A percentile compares a stretch with the other conserved stretches of the same genome.
phyloP scores from a whole-genome alignment of 345 rosid species.

The Clarkia xantiana region DNA sequence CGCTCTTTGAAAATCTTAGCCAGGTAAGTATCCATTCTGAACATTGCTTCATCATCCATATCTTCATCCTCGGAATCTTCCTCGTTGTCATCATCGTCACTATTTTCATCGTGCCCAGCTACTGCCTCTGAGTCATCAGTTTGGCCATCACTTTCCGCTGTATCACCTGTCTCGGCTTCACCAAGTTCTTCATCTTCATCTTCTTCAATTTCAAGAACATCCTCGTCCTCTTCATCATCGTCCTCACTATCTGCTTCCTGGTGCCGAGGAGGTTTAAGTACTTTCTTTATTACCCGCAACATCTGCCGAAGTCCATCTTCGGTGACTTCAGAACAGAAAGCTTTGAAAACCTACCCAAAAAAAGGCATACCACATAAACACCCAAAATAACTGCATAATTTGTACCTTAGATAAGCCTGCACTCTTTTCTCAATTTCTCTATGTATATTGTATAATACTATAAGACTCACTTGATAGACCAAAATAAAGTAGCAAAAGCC shows the following conservation, averaged over 20 bases:
- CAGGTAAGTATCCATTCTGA: constrained; percentile 82
- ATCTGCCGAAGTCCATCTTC: constrained; percentile 66
- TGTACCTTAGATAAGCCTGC: background rate
- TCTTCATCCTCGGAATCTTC: constrained; percentile 68
- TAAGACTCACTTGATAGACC: too few relatives aligned
- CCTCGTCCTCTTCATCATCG: constrained; percentile 47
- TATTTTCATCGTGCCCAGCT: constrained; percentile 27
- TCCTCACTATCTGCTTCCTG: constrained; percentile 43
- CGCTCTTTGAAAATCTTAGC: constrained; percentile 84
- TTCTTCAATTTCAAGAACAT: constrained; percentile 73
- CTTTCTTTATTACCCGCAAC: constrained; percentile 82
- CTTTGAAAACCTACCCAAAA: constrained; percentile 61
- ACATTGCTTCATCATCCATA: constrained; percentile 97
- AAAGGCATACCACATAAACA: background rate
- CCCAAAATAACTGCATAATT: background rate
- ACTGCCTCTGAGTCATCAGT: constrained; percentile 68
- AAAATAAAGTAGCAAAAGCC: too few relatives aligned
- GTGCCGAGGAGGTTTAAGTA: constrained; percentile 80
- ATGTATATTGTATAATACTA: too few relatives aligned
- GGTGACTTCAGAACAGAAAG: constrained; percentile 62
- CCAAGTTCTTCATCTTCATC: constrained; percentile 43
- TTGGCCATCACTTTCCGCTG: constrained; percentile 62
- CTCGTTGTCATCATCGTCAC: constrained; percentile 27
- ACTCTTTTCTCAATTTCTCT: too few relatives aligned
- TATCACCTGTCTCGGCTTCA: constrained; percentile 55